A percentile compares a stretch with the other conserved stretches of the same genome.
Conservation (phyloP, 805 yeast genomes). For the Blastobotrys muscicola region DNA sequence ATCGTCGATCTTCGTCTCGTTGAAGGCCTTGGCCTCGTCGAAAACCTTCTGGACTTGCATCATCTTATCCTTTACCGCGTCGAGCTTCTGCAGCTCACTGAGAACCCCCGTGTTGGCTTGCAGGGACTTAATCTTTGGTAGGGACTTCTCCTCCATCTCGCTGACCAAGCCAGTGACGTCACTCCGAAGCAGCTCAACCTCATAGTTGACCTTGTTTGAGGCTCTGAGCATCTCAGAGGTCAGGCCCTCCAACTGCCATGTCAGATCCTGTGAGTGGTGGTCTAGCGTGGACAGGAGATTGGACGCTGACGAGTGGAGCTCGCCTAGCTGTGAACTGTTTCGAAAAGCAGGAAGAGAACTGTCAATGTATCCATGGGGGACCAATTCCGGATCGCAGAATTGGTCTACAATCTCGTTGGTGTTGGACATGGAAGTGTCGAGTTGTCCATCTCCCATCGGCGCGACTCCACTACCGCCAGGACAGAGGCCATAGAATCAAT, state of each 20-base stretch:
- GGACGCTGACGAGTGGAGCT: conserved; percentile 21
- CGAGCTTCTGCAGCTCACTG: conserved; percentile 17
- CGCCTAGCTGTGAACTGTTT: conserved; percentile 14
- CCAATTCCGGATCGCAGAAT: conserved; percentile 20
- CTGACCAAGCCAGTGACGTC: conserved; percentile 20
- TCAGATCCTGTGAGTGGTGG: conserved; percentile 21
- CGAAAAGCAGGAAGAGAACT: conserved; percentile 12
- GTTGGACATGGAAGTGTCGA: background rate
- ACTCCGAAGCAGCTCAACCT: conserved; percentile 25
- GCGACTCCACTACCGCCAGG: no score
- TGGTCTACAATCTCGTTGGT: conserved; percentile 12
- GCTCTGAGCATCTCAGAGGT: conserved; percentile 19
- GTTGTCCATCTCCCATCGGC: no score
- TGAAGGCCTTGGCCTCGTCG: conserved; percentile 17
- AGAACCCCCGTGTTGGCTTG: conserved; percentile 12
- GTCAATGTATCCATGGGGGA: conserved; percentile 23
- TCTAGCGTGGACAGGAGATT: conserved; percentile 26
- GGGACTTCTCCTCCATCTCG: conserved; percentile 14
- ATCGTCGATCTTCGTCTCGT: conserved; percentile 25
- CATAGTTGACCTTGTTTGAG: conserved; percentile 25
- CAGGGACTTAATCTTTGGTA: conserved; percentile 8
- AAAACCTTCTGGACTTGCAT: conserved; percentile 19
- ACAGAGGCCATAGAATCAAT: no score
- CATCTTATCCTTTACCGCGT: conserved; percentile 19
- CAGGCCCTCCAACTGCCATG: conserved; percentile 20